These are phyloP conservation scores for Globisporangium perplexum DNA, from an alignment of 352 stramenopile genomes.

Conservation along the genomic window DNA sequence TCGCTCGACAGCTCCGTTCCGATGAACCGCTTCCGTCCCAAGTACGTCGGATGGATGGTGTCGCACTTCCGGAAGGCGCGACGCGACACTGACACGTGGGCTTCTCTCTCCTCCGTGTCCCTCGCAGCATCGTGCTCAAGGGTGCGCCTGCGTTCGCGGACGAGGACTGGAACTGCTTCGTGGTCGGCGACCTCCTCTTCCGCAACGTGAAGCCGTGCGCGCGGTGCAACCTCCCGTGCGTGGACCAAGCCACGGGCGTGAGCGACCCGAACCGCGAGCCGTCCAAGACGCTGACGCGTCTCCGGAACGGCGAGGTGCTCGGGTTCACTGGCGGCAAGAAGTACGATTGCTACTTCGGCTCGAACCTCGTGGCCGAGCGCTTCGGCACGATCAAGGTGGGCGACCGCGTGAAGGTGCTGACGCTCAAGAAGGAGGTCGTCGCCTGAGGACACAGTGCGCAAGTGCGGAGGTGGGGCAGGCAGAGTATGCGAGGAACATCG, in stretches of 20 bases:
- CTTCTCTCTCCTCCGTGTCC: too few relatives aligned
- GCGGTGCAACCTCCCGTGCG: slow-evolving; percentile 71
- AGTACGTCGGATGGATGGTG: too few relatives aligned
- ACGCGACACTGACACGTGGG: too few relatives aligned
- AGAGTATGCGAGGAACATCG: not conserved
- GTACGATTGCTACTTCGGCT: slow-evolving; percentile 69
- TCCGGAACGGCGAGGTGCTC: slow-evolving; percentile 56
- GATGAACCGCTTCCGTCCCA: slow-evolving; percentile 83
- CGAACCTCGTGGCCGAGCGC: slow-evolving; percentile 58
- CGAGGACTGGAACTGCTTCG: slow-evolving; percentile 67
- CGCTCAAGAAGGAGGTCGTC: slow-evolving; percentile 50
- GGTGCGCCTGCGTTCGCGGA: slow-evolving; percentile 62
- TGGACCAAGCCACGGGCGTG: slow-evolving; percentile 61
- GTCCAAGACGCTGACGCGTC: slow-evolving; percentile 35
- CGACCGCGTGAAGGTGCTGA: slow-evolving; percentile 53
- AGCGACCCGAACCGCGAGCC: slow-evolving; percentile 40
- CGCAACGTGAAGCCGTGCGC: slow-evolving; percentile 71
- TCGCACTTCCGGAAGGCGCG: too few relatives aligned
- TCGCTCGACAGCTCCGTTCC: slow-evolving; percentile 41
- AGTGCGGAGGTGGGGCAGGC: not conserved
- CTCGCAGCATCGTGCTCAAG: slow-evolving; percentile 56
- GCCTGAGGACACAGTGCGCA: slow-evolving; percentile 18
- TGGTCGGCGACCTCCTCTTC: slow-evolving; percentile 46
- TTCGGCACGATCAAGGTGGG: slow-evolving; percentile 32
- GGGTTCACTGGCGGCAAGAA: slow-evolving; percentile 50